Conservation (phyloP, 2,329 filamentous ascomycete species). For the Fusarium sp. region DNA sequence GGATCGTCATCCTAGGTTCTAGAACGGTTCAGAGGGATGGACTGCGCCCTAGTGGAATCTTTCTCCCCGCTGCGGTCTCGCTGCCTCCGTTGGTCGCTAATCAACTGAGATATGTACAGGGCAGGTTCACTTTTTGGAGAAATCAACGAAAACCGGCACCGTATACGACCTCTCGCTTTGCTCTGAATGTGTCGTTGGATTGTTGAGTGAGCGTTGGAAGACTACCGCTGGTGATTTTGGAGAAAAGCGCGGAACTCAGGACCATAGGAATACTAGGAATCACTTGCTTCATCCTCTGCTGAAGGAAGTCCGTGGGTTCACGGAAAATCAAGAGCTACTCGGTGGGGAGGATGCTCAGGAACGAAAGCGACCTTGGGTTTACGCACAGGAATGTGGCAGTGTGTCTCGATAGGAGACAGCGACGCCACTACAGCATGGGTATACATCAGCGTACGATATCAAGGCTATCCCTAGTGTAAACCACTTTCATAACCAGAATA, state of each 20-base stretch:
- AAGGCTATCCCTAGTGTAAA: constrained; percentile 12
- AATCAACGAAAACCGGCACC: neutral
- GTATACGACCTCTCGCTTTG: neutral
- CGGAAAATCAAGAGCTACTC: constrained; percentile 40
- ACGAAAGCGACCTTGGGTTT: constrained; percentile 16
- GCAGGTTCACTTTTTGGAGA: neutral
- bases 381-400: constrained; percentile 15
- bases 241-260: neutral
- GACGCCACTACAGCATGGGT: constrained; percentile 3
- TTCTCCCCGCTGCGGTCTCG: neutral
- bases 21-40: constrained; percentile 5
- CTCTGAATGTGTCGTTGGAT: neutral
- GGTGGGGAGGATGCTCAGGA: constrained; percentile 49
- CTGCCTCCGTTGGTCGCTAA: neutral
- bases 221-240: neutral
- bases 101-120: neutral
- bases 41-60: neutral
- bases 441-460: constrained; percentile 4
- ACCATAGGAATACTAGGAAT: neutral
- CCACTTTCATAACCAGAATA: constrained; percentile 20
- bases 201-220: neutral
- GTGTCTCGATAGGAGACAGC: constrained; percentile 2
- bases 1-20: constrained; percentile 31
- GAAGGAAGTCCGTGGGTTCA: constrained; percentile 4
- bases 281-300: constrained; percentile 9